phyloP scores from a whole-genome alignment of 306 rosid species.

The Sophora flavescens region DNA sequence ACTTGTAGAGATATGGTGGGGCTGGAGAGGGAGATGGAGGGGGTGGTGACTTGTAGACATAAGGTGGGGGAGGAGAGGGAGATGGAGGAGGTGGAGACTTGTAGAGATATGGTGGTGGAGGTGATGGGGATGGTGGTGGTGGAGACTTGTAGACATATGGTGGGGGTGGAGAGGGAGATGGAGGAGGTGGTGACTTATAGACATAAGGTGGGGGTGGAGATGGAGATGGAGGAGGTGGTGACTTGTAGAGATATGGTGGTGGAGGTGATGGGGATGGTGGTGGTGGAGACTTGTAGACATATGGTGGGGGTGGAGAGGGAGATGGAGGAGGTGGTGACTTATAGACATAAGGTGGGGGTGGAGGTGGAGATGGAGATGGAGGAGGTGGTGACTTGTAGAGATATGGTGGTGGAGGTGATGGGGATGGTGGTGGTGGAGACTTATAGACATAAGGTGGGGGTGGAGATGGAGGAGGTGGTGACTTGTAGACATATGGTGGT shows the following conservation, averaged over 20 bases:
- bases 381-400: constrained; percentile 35
- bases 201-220: not conserved
- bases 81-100: constrained; percentile 36
- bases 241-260: not conserved
- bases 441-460: not conserved
- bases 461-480: constrained; percentile 38
- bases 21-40: not conserved
- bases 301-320: not conserved
- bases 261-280: not conserved
- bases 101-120: not conserved
- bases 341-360: not conserved
- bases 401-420: constrained; percentile 14
- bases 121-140: not conserved
- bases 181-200: not conserved
- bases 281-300: not conserved
- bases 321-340: constrained; percentile 32
- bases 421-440: constrained; percentile 32
- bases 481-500: constrained; percentile 11
- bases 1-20: constrained; percentile 1
- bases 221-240: not conserved
- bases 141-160: constrained; percentile 26
- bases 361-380: not conserved
- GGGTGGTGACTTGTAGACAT: not conserved
- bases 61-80: constrained; percentile 34
- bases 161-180: constrained; percentile 21